These are phyloP conservation scores for Niveomyces coronatus DNA, from an alignment of 2,329 filamentous ascomycete genomes.

Conservation along the genomic window DNA sequence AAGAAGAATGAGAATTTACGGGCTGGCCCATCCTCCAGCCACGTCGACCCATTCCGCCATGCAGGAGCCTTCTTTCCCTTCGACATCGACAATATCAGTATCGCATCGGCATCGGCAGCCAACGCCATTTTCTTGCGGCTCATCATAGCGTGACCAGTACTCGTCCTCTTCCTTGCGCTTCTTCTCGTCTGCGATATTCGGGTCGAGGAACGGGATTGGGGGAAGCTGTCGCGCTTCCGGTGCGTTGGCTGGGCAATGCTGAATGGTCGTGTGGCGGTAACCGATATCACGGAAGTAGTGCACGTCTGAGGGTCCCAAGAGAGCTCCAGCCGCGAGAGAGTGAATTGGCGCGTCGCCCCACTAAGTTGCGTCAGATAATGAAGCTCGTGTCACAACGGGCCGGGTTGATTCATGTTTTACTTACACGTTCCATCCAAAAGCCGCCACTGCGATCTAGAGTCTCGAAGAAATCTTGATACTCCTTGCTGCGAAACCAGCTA, in stretches of 20 bases:
- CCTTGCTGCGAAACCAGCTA: constrained; percentile 93
- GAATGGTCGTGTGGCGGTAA: constrained; percentile 96
- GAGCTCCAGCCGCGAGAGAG: constrained; percentile 84
- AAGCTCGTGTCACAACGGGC: no score
- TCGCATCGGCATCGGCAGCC: constrained; percentile 95
- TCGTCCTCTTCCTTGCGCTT: constrained; percentile 85
- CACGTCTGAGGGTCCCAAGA: constrained; percentile 72
- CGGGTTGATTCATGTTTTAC: constrained; percentile 13
- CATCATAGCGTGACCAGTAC: constrained; percentile 86
- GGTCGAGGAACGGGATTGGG: constrained; percentile 70
- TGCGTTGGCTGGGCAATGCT: constrained; percentile 95
- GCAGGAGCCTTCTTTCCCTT: constrained; percentile 94
- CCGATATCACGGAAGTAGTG: constrained; percentile 99
- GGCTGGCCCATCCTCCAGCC: constrained; percentile 76
- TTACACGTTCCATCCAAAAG: constrained; percentile 97
- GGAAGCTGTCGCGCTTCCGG: constrained; percentile 69
- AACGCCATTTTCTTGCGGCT: constrained; percentile 88
- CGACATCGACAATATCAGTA: constrained; percentile 93
- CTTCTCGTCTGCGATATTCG: constrained; percentile 70
- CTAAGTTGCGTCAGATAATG: constrained; percentile 40
- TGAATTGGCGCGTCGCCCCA: constrained; percentile 99
- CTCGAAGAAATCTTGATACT: constrained; percentile 95
- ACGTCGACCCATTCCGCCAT: constrained; percentile 95
- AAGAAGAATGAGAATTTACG: constrained; percentile 20
- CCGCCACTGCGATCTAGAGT: constrained; percentile 98